A percentile compares a stretch with the other conserved stretches of the same genome.
These are phyloP conservation scores for Garcileccinum viscosum DNA, from an alignment of 1,284 basidiomycete genomes.

Conservation along the genomic window DNA sequence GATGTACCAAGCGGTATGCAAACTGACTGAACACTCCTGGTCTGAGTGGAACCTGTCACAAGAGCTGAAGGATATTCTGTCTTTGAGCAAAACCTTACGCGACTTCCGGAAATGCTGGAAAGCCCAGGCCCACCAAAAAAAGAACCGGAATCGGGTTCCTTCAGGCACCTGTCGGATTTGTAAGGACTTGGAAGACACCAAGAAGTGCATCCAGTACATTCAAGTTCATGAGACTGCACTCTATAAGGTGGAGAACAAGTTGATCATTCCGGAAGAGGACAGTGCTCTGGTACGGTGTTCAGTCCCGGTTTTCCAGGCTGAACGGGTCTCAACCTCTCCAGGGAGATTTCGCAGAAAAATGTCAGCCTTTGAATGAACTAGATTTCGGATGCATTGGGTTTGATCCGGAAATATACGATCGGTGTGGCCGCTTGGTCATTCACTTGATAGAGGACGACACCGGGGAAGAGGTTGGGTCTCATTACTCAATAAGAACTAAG, in stretches of 20 bases:
- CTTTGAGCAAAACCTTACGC: background rate
- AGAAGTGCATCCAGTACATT: background rate
- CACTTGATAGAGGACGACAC: background rate
- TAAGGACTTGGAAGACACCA: background rate
- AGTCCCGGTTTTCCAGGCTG: background rate
- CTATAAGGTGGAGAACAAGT: background rate
- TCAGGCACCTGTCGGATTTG: background rate
- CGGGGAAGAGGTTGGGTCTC: background rate
- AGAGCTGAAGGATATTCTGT: background rate
- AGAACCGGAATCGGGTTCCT: background rate
- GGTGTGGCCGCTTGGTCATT: background rate
- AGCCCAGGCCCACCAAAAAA: background rate
- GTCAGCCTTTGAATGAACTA: background rate
- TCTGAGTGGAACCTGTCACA: background rate
- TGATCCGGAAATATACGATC: background rate
- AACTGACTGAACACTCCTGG: background rate
- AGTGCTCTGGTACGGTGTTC: background rate
- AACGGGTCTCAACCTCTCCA: background rate
- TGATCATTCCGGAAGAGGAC: background rate
- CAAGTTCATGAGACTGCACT: background rate
- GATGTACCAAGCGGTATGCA: background rate
- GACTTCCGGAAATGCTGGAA: background rate
- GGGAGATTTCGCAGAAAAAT: background rate
- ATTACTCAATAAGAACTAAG: background rate
- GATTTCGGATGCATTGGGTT: background rate